Base-by-base conservation (phyloP, 108 stramenopile species). In the Aurantiochytrium sp. region DNA sequence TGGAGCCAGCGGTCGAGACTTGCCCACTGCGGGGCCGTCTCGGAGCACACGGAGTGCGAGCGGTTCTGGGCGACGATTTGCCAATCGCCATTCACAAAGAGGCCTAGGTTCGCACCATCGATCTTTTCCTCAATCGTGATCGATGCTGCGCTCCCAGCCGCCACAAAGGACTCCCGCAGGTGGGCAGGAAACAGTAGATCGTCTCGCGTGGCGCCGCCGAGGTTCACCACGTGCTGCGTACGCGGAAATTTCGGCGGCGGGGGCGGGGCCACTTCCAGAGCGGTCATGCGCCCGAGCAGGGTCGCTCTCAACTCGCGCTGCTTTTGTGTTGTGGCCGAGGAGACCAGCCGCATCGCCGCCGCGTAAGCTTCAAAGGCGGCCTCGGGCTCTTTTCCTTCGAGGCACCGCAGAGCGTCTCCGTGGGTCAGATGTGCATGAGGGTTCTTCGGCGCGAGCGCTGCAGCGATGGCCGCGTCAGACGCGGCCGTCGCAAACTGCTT, bases 31-130 rank as follows among this genome's bases (percentile, higher is more conserved):
- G 54, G 19, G 21, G 86, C 86, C 2, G 86, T 45, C n/a, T 65
- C 88, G 39, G 30, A 41, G 30, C 89, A 59, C 8, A 93, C 87
- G 50, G 59, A 92, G 86, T 92, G 91, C 37, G 87, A 69, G 3
- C 93, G 86, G 87, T 94, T 94, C 69, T 94, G 92, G 17, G 37
- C 87, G 37, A 90, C 30, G 32, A 94, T 88, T 34, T 85, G 37
- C 19, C 88, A 24, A 37, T 52, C 45, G 0, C 55, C 48, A 30
- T 27, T 37, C 4, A 94, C 32, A 2, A 55, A 89, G n/a, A 94
- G 24, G 5, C 92, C 93, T 17, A 94, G 55, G 65, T 94, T 94
- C 48, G 93, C 92, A 4, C 93, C 93, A 48, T 94, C 93, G 10
- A 94, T 37, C 55, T 94, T 94, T 55, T 94, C 93, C 50, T 94